phyloP scores from a whole-genome alignment of 2,329 filamentous ascomycete species.

The Stemphylium lycopersici region DNA sequence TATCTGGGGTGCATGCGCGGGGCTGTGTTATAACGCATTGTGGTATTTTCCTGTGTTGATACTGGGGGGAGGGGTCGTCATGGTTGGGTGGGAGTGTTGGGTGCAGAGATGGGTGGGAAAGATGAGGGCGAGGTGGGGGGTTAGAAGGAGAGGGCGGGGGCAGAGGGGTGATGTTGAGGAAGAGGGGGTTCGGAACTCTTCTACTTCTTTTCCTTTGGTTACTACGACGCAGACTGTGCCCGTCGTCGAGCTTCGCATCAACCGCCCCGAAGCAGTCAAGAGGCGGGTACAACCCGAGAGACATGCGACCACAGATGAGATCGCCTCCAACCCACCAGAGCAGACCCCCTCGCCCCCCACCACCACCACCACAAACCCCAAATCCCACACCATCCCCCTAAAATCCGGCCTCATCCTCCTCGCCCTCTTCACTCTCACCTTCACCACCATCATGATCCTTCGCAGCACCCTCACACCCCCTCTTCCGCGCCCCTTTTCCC shows the following conservation, averaged over 20 bases:
- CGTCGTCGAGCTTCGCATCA: background rate
- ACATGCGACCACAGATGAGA: slow-evolving; percentile 9
- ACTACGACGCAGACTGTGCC: background rate
- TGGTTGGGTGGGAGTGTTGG: slow-evolving; percentile 64
- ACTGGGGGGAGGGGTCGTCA: slow-evolving; percentile 58
- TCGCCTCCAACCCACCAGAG: background rate
- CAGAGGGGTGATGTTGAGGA: slow-evolving; percentile 32
- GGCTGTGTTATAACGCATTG: slow-evolving; percentile 71
- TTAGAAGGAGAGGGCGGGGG: slow-evolving; percentile 23
- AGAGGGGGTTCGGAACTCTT: background rate
- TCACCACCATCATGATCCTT: slow-evolving; percentile 62
- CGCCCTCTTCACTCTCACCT: slow-evolving; percentile 60
- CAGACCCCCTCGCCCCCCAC: background rate
- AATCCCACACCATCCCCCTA: slow-evolving; percentile 46
- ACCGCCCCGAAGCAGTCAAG: slow-evolving; percentile 14
- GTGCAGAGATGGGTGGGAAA: slow-evolving; percentile 52
- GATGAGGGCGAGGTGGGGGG: slow-evolving; percentile 26
- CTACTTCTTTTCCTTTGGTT: background rate
- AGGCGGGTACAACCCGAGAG: slow-evolving; percentile 23
- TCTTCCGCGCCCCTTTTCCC: slow-evolving; percentile 58
- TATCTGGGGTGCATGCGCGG: slow-evolving; percentile 67
- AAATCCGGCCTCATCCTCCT: slow-evolving; percentile 49
- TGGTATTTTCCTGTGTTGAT: slow-evolving; percentile 78
- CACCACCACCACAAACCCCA: slow-evolving; percentile 25
- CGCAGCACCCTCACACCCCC: slow-evolving; percentile 46